phyloP scores from a whole-genome alignment of 352 stramenopile genomes.

The Thraustochytrium striatum region DNA sequence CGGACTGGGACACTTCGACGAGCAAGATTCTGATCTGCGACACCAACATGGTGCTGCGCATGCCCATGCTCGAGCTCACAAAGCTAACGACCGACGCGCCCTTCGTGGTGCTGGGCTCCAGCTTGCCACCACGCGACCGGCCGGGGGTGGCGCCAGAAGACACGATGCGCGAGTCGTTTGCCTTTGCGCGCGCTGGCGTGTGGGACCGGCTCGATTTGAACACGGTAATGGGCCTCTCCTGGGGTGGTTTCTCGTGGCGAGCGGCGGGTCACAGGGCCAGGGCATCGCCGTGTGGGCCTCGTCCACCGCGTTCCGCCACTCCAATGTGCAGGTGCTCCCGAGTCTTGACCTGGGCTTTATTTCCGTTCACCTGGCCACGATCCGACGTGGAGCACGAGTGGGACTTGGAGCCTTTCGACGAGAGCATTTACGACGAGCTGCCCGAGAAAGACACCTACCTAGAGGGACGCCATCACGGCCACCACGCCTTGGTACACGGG shows the following conservation, averaged over 20 bases:
- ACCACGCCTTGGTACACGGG: neutral
- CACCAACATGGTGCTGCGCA: neutral
- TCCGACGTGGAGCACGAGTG: neutral
- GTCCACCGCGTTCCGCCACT: neutral
- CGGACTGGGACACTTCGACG: neutral
- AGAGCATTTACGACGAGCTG: neutral
- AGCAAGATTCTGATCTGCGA: conserved; percentile 3
- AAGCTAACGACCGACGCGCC: neutral
- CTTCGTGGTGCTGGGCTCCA: neutral
- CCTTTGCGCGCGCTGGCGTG: neutral
- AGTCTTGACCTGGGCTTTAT: neutral
- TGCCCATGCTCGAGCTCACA: conserved; percentile 8
- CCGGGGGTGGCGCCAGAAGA: neutral
- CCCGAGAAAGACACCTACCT: conserved; percentile 3
- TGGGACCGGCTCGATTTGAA: neutral
- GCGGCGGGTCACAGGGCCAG: neutral
- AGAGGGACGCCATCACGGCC: neutral
- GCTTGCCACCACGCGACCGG: neutral
- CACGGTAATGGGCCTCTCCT: neutral
- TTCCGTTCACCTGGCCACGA: neutral
- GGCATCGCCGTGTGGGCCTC: neutral
- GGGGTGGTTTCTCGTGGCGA: neutral
- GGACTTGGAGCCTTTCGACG: neutral
- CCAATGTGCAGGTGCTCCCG: neutral
- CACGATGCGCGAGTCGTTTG: neutral